These are phyloP conservation scores for Monosporozyma solicola DNA, from an alignment of 805 yeast species.

Conservation along the genomic window DNA sequence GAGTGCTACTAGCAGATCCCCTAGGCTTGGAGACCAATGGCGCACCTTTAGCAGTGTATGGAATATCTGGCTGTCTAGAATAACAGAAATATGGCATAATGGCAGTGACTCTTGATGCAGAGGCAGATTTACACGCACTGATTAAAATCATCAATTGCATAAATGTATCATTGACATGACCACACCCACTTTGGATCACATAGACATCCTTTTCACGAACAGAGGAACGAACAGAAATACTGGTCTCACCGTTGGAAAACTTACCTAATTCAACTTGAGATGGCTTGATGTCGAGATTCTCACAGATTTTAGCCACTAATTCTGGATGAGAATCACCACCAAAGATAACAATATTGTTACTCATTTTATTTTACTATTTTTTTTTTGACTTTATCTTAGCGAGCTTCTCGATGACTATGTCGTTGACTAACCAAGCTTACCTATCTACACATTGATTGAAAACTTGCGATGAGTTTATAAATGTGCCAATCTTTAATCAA, in stretches of 20 bases:
- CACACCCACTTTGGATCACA: conserved; percentile 78
- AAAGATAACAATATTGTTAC: conserved; percentile 53
- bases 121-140: conserved; percentile 88
- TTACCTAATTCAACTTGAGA: conserved; percentile 59
- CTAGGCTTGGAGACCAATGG: conserved; percentile 40
- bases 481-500: background rate
- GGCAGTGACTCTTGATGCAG: conserved; percentile 82
- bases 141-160: conserved; percentile 75
- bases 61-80: conserved; percentile 91
- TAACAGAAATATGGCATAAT: conserved; percentile 92
- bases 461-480: background rate
- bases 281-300: conserved; percentile 61
- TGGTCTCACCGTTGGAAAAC: conserved; percentile 88
- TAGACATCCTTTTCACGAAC: conserved; percentile 96
- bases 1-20: conserved; percentile 8
- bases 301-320: conserved; percentile 66
- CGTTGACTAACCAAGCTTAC: no score
- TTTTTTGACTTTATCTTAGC: background rate
- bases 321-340: conserved; percentile 88
- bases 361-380: conserved; percentile 5
- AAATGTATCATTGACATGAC: conserved; percentile 79
- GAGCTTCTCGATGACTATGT: no score
- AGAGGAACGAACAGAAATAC: conserved; percentile 74
- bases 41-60: conserved; percentile 69
- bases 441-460: no score